Evolutionary conservation across 306 rosid species (phyloP).

Genomic region (Prunus fruticosa): DNA sequence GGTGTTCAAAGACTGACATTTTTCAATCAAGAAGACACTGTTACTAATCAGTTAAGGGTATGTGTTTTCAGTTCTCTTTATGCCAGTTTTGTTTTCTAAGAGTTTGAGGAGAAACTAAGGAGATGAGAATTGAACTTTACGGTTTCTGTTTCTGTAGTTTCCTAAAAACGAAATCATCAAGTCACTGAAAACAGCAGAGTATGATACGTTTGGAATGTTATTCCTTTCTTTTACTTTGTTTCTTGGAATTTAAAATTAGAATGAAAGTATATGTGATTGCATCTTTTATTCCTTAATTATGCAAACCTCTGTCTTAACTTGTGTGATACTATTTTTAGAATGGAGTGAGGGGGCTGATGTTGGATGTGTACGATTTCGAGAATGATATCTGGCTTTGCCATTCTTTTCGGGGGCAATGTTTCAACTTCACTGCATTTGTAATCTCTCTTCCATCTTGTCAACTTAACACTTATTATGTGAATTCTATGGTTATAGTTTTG

Average conservation of each 20-base stretch:
- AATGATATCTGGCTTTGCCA: slow-evolving; percentile 98
- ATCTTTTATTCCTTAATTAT: not conserved
- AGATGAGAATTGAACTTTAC: not conserved
- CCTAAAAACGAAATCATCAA: not conserved
- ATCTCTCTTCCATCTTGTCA: slow-evolving; percentile 26
- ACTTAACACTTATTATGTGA: slow-evolving; percentile 5
- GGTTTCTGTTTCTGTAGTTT: not conserved
- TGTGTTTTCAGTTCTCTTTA: slow-evolving; percentile 1
- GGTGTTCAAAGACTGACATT: slow-evolving; percentile 85
- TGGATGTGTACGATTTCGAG: slow-evolving; percentile 92
- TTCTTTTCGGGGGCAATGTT: slow-evolving; percentile 89
- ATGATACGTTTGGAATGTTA: not conserved
- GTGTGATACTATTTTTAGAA: slow-evolving; percentile 44
- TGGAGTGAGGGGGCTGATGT: slow-evolving; percentile 96
- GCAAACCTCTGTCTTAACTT: not conserved
- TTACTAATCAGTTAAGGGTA: slow-evolving; percentile 84
- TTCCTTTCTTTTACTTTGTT: slow-evolving; percentile 17
- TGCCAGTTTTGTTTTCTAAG: not conserved
- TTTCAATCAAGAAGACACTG: slow-evolving; percentile 87
- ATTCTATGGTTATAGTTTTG: slow-evolving; percentile 15
- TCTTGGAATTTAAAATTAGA: not conserved
- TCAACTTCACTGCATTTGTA: slow-evolving; percentile 96
- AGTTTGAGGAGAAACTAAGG: no score
- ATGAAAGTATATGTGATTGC: not conserved
- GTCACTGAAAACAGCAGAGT: not conserved